Conservation (phyloP, 2,329 filamentous ascomycete species). For the Arthroderma sp. region DNA sequence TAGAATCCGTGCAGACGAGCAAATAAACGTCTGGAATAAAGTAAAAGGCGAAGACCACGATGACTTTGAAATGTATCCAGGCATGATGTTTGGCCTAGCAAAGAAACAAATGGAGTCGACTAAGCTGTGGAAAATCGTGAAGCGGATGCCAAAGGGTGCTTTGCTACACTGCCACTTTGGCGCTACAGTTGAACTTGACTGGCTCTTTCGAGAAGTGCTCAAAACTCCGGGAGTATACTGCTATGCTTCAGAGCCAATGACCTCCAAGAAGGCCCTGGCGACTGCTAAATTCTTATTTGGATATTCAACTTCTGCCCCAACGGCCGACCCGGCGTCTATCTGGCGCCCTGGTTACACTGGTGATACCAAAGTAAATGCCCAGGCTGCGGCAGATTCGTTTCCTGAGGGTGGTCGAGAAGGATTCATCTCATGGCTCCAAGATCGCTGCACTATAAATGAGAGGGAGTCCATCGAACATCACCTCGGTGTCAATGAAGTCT, state of each 20-base stretch:
- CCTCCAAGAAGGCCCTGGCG: constrained; percentile 39
- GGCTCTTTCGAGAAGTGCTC: constrained; percentile 59
- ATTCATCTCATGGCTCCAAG: constrained; percentile 66
- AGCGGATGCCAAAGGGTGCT: constrained; percentile 72
- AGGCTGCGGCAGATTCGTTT: constrained; percentile 56
- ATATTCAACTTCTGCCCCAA: constrained; percentile 36
- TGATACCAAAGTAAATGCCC: constrained; percentile 45
- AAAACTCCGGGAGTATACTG: constrained; percentile 62
- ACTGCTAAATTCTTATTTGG: constrained; percentile 49
- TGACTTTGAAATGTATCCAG: constrained; percentile 57
- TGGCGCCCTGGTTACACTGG: constrained; percentile 55
- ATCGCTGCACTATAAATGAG: constrained; percentile 56
- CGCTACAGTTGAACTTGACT: constrained; percentile 81
- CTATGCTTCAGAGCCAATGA: constrained; percentile 44
- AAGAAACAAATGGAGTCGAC: constrained; percentile 77
- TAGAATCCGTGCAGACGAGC: constrained; percentile 66
- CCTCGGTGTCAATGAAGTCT: constrained; percentile 70
- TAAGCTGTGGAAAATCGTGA: constrained; percentile 71
- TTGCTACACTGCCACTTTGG: constrained; percentile 80
- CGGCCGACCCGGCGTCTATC: constrained; percentile 36
- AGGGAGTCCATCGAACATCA: constrained; percentile 67
- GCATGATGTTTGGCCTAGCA: constrained; percentile 86
- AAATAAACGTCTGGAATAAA: constrained; percentile 60
- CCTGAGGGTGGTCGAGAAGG: constrained; percentile 56
- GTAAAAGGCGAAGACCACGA: constrained; percentile 56